These are phyloP conservation scores for Crithidia sp. DNA, from an alignment of 208 protist species.

Conservation along the genomic window DNA sequence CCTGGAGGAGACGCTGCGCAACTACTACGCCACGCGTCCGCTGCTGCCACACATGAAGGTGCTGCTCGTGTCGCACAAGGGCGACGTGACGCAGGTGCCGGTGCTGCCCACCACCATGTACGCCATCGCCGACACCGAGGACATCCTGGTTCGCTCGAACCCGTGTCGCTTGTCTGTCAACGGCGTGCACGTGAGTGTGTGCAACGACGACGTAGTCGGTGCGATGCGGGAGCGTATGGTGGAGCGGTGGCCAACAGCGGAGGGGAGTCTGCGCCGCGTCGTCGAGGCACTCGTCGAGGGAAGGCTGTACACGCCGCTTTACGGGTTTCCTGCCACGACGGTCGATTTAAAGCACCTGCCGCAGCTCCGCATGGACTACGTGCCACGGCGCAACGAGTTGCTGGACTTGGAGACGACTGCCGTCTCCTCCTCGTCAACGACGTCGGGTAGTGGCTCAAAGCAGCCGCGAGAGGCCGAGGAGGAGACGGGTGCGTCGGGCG, in stretches of 20 bases:
- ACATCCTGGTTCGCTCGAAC: conserved; percentile 80
- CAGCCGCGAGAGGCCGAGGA: background rate
- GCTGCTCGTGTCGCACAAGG: conserved; percentile 70
- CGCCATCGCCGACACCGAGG: conserved; percentile 58
- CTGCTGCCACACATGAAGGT: conserved; percentile 61
- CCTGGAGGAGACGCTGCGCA: conserved; percentile 66
- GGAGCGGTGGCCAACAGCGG: conserved; percentile 71
- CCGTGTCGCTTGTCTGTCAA: conserved; percentile 79
- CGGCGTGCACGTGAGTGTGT: conserved; percentile 86
- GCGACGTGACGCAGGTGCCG: conserved; percentile 83
- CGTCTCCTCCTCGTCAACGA: background rate
- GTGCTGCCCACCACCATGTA: conserved; percentile 85
- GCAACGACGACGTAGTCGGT: conserved; percentile 79
- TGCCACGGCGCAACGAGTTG: conserved; percentile 40
- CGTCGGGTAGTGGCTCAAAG: background rate
- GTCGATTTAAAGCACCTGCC: conserved; percentile 72
- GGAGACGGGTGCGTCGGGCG: background rate
- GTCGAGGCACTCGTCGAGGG: conserved; percentile 73
- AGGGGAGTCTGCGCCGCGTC: conserved; percentile 83
- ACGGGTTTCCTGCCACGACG: conserved; percentile 48
- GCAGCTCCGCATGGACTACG: conserved; percentile 60
- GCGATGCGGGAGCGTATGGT: conserved; percentile 77
- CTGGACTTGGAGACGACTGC: conserved; percentile 11
- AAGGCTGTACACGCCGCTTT: conserved; percentile 77
- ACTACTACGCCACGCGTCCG: conserved; percentile 57